Evolutionary conservation across 176 grass and related monocot species (phyloP), one percentile per base, ranked within the genome.

Genomic region (Oryza longistaminata): DNA sequence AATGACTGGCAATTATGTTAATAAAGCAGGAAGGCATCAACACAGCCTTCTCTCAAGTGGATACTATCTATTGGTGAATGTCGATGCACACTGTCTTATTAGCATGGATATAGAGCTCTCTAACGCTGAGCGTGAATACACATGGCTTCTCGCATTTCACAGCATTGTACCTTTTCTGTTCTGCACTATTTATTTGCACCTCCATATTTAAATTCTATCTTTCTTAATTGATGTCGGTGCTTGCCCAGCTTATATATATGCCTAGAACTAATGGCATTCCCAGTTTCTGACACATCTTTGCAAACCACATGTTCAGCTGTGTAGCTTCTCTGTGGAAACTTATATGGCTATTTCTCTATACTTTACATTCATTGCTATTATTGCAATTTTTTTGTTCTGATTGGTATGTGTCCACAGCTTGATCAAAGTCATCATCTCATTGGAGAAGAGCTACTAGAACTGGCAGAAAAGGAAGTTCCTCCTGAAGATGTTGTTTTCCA

Each of bases 401-500:
- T 75, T 13, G 77, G 13, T 76, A 55, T 84, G 2, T 89, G 13
- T 78, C 33, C 92, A 81, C 90, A 95, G 93, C 68, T 95, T 77
- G 90, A 95, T 65, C 66, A 83, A 53, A 88, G 83, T 65, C 85
- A 85, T 81, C 81, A 70, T 90, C 85, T 94, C 17, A 98, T 93
- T 44, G 96, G 96, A 26, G 86, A 98, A 82, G 96, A 98, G 66
- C 89, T 95, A 21, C 89, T 98, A 26, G 85, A 95, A 89, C 71
- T 98, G 55, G 93, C 81, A 74, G 96, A 98, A 74, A 89, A 92
- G 75, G 96, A 98, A 87, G 91, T 98, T 76, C 88, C 96, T 15
- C 93, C 93, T 19, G 96, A 98, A 89, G 93, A 98, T 89, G 86
- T 98, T 62, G 90, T 98, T 85, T 98, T 98, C 85, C 96, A 98